Evolutionary conservation across 2,329 filamentous ascomycete species (phyloP), one percentile per base, ranked within the genome.

Genomic region (Ascochyta pisi): DNA sequence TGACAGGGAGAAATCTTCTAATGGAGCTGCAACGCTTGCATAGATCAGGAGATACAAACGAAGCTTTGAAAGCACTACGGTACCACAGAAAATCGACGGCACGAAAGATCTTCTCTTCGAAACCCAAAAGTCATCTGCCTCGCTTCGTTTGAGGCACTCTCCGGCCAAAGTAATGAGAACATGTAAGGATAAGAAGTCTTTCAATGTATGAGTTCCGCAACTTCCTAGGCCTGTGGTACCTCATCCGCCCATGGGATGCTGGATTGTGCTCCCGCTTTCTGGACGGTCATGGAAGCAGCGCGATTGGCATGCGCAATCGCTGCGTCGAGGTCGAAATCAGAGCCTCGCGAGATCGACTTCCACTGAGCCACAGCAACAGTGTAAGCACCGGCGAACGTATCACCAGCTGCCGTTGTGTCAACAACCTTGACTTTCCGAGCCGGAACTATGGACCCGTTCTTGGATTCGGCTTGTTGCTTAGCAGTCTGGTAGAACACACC

Each of bases 321-420:
- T 1, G 81, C 79, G 55, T 83, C 83, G 40, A 89, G 76, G 27
- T 80, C 76, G 43, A 81, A 80, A 6, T 70, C 71, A 16, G 79
- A 71, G 16, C 76, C 73, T 10, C 71, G 69, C 12, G 78, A 73
- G 24, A 75, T 76, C 56, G 76, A 73, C 56, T 79, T 81, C 35
- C 69, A 73, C 22, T 66, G 66, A 10, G 91, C 90, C 27, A 89
- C 83, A 54, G 87, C 85, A 24, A 95, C 85, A 3, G 91, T 90
- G 73, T 96, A 96, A 22, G 86, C 89, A 2, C 95, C 94, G 5
- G 96, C 91, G 77, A 97, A 97, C 0, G 94, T 97, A 74, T 98
- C 94, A 0, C 94, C 94, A 5, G 95, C 95, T 1, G 90, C 94
- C 7, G 94, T 98, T 1, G 94, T 98, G 74, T 98, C 94, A 4